These are phyloP conservation scores for Ulota crispa DNA, from an alignment of 225 moss, liverwort and hornwort genomes.

Conservation along the genomic window DNA sequence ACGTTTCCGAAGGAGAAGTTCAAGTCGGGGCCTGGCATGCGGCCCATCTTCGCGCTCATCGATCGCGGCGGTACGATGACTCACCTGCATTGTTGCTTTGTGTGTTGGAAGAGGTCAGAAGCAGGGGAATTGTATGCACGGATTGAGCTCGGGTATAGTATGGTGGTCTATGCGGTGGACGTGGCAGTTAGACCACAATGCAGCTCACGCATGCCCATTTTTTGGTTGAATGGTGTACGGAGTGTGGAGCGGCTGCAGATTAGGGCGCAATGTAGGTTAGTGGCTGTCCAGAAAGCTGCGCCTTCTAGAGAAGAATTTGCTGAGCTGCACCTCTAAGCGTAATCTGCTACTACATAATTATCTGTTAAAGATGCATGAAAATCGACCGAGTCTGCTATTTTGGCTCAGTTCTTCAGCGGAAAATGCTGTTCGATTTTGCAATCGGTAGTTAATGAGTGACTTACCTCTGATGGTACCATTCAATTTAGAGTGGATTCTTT, in stretches of 20 bases:
- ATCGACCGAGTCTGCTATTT: no score
- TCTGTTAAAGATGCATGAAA: no score
- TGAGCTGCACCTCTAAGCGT: neutral
- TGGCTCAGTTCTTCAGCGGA: no score
- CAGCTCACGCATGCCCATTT: neutral
- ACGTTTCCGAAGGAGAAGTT: slow-evolving; percentile 37
- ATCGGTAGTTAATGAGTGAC: no score
- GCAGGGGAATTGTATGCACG: neutral
- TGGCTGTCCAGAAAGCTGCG: neutral
- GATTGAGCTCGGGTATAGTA: neutral
- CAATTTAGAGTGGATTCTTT: no score
- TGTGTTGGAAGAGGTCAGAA: neutral
- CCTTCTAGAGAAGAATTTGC: neutral
- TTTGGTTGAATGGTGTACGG: neutral
- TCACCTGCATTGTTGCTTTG: neutral
- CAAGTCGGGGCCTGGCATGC: slow-evolving; percentile 36
- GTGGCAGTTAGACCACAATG: neutral
- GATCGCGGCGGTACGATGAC: slow-evolving; percentile 67
- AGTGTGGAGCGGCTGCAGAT: neutral
- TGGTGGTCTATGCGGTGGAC: neutral
- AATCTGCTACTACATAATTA: neutral
- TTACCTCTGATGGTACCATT: no score
- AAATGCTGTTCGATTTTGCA: no score
- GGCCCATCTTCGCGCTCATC: slow-evolving; percentile 57
- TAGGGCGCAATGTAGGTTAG: neutral